Evolutionary conservation across 2,329 filamentous ascomycete genomes (phyloP).

Genomic region (Fusarium sambucinum): DNA sequence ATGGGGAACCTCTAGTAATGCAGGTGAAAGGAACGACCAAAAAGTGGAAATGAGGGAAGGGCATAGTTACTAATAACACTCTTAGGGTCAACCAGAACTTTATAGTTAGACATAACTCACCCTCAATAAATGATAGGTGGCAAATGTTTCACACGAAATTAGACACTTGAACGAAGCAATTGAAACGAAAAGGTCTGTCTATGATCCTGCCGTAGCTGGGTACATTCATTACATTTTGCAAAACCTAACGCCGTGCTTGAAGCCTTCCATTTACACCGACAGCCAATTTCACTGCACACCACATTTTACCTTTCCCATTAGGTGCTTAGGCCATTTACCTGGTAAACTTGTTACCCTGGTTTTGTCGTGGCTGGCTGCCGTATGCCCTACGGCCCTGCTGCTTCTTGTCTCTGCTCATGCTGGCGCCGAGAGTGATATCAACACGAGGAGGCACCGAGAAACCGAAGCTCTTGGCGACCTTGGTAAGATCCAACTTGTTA

Average conservation of each 20-base stretch:
- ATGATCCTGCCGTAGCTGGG: constrained; percentile 34
- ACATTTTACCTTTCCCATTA: constrained; percentile 11
- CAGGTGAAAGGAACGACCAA: neutral
- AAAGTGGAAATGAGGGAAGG: constrained; percentile 5
- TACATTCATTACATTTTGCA: constrained; percentile 48
- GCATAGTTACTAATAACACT: neutral
- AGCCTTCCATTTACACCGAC: constrained; percentile 42
- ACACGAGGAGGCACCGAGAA: constrained; percentile 83
- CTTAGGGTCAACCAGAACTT: neutral
- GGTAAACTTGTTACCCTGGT: constrained; percentile 43
- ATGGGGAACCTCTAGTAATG: neutral
- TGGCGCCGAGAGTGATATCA: constrained; percentile 86
- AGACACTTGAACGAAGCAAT: constrained; percentile 1
- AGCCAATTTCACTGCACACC: constrained; percentile 31
- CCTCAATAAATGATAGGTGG: neutral
- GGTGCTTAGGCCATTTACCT: constrained; percentile 32
- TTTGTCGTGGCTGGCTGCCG: constrained; percentile 81
- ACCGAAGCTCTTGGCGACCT: constrained; percentile 86
- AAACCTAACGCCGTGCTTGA: constrained; percentile 50
- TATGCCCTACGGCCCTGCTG: constrained; percentile 74
- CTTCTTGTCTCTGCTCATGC: constrained; percentile 77
- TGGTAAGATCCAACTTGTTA: constrained; percentile 83
- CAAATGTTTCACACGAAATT: neutral
- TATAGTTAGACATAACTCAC: constrained; percentile 2
- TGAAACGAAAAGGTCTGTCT: constrained; percentile 30